phyloP scores from a whole-genome alignment of 192 early-diverging fungal species.

The Oehlia diaphana region DNA sequence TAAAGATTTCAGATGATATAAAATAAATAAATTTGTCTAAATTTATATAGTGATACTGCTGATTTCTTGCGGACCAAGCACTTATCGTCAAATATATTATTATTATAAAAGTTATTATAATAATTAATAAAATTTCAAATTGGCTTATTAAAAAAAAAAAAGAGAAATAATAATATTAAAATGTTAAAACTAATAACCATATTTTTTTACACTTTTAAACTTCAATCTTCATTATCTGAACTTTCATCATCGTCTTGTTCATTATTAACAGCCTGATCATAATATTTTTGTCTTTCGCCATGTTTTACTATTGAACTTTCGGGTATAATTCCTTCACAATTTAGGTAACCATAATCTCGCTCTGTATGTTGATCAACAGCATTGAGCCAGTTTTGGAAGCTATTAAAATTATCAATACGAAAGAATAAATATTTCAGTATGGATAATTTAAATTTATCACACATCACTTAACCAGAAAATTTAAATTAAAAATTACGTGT shows the following conservation, averaged over 20 bases:
- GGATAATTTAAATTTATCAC: neutral
- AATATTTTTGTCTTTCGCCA: constrained; percentile 30
- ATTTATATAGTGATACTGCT: too few species aligned
- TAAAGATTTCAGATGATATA: too few species aligned
- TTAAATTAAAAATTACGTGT: constrained; percentile 48
- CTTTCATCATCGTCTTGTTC: neutral
- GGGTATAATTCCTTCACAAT: constrained; percentile 57
- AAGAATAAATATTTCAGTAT: neutral
- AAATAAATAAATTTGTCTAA: too few species aligned
- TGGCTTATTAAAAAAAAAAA: too few species aligned
- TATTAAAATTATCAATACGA: constrained; percentile 11
- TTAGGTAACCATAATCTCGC: constrained; percentile 64
- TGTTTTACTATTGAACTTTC: constrained; percentile 40
- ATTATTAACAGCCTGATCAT: neutral
- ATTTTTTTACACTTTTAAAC: too few species aligned
- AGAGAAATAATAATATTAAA: too few species aligned
- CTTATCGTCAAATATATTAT: too few species aligned
- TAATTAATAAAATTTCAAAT: too few species aligned
- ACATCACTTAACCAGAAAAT: neutral
- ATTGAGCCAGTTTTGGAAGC: constrained; percentile 65
- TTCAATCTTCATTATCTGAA: neutral
- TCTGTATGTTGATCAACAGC: constrained; percentile 56
- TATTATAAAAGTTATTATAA: too few species aligned
- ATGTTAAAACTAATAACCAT: too few species aligned
- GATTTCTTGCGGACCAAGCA: too few species aligned